Conservation (phyloP, 306 rosid genomes). For the Castanea crenata region DNA sequence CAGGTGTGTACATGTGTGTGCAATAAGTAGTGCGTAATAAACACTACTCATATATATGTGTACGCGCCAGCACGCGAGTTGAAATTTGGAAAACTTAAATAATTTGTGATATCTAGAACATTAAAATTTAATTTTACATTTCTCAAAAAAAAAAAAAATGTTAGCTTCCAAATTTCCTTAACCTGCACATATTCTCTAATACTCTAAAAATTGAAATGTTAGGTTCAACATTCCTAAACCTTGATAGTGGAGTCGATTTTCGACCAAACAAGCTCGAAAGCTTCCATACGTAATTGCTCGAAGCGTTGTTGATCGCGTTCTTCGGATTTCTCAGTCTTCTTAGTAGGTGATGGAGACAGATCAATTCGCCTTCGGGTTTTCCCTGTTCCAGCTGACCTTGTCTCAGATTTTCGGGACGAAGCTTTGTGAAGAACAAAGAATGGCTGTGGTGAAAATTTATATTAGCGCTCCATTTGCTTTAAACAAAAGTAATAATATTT, state of each 20-base stretch:
- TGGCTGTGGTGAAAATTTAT: constrained; percentile 42
- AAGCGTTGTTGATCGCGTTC: constrained; percentile 27
- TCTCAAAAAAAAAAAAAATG: not conserved
- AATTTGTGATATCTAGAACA: not conserved
- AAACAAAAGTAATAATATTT: not conserved
- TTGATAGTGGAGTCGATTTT: constrained; percentile 67
- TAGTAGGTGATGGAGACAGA: constrained; percentile 36
- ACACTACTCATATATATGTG: no score
- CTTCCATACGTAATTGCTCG: constrained; percentile 43
- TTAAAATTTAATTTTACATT: not conserved
- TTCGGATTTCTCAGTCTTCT: constrained; percentile 30
- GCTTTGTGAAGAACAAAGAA: constrained; percentile 79
- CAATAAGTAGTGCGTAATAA: no score
- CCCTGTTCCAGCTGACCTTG: constrained; percentile 33
- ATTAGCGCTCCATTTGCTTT: constrained; percentile 23
- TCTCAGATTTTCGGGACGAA: constrained; percentile 39
- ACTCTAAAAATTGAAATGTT: not conserved
- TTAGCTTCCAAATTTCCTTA: no score
- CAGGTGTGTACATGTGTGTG: no score
- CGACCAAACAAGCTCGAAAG: constrained; percentile 65
- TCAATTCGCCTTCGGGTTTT: constrained; percentile 52
- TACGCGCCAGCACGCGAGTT: accelerated
- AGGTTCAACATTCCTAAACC: constrained; percentile 27
- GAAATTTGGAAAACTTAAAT: not conserved
- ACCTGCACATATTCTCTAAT: not conserved